Evolutionary conservation across 2,329 filamentous ascomycete genomes (phyloP).

Genomic region (Colletotrichum phormii): DNA sequence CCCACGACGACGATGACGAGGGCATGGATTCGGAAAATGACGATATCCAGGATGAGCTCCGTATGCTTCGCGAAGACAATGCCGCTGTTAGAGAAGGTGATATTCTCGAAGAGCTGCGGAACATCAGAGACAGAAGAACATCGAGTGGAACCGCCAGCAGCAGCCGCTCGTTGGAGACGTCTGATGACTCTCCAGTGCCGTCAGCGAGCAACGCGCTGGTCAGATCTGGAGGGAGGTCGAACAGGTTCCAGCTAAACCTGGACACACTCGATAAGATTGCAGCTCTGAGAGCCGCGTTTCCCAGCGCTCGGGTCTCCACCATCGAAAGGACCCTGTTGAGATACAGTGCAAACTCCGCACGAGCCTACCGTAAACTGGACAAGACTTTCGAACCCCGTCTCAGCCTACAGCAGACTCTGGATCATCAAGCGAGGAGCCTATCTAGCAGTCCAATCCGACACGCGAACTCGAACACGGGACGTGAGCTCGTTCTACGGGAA

Average conservation of each 20-base stretch:
- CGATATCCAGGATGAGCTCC: slow-evolving; percentile 52
- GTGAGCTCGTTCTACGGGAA: slow-evolving; percentile 8
- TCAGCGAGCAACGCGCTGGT: slow-evolving; percentile 24
- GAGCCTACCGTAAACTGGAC: slow-evolving; percentile 51
- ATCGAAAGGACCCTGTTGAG: slow-evolving; percentile 51
- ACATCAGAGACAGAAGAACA: slow-evolving; percentile 12
- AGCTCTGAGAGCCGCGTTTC: slow-evolving; percentile 57
- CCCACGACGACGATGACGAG: slow-evolving; percentile 35
- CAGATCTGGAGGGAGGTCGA: neutral
- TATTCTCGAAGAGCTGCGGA: slow-evolving; percentile 32
- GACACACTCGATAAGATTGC: slow-evolving; percentile 47
- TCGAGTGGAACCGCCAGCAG: neutral
- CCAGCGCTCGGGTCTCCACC: slow-evolving; percentile 48
- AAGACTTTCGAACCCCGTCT: slow-evolving; percentile 41
- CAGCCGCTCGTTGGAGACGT: neutral
- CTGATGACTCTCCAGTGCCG: neutral
- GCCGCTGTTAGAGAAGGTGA: slow-evolving; percentile 42
- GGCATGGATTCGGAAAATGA: slow-evolving; percentile 36
- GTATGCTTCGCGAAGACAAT: slow-evolving; percentile 55
- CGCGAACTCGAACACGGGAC: neutral
- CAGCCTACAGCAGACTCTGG: slow-evolving; percentile 48
- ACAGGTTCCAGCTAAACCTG: slow-evolving; percentile 6
- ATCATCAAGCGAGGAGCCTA: slow-evolving; percentile 35
- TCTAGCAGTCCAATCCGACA: slow-evolving; percentile 21
- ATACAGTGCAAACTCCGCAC: slow-evolving; percentile 48